These are phyloP conservation scores for Hypoxylon fuscum DNA, from an alignment of 495 filamentous ascomycete genomes.

Conservation along the genomic window DNA sequence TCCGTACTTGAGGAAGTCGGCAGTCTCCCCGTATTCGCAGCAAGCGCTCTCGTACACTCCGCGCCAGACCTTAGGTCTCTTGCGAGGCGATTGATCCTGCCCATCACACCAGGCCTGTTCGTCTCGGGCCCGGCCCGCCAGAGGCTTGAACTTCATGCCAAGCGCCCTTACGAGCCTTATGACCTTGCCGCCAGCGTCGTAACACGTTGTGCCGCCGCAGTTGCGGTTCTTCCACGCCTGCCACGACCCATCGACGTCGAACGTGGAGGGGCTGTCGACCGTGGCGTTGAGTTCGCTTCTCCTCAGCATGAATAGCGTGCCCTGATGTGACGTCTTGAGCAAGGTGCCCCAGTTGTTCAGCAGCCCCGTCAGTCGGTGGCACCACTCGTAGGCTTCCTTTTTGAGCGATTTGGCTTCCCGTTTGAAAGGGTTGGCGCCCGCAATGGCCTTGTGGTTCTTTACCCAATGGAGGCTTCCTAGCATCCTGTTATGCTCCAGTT, in stretches of 20 bases:
- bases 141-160: background rate
- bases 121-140: slow-evolving; percentile 9
- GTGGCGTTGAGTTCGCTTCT: slow-evolving; percentile 3
- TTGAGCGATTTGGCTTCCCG: background rate
- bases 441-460: too few species aligned
- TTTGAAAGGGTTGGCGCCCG: too few species aligned
- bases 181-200: background rate
- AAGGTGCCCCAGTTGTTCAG: slow-evolving; percentile 3
- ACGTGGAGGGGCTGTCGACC: background rate
- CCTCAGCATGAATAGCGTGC: slow-evolving; percentile 6
- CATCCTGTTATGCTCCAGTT: background rate
- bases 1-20: slow-evolving; percentile 3
- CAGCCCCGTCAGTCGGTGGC: background rate
- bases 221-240: slow-evolving; percentile 28
- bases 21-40: background rate
- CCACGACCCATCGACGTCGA: slow-evolving; percentile 19
- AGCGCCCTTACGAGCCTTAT: background rate
- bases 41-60: slow-evolving; percentile 28
- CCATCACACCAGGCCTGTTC: slow-evolving; percentile 1
- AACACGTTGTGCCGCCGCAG: slow-evolving; percentile 35
- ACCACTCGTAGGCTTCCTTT: background rate
- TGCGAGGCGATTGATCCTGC: background rate
- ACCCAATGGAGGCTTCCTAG: too few species aligned
- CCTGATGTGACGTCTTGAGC: slow-evolving; percentile 6
- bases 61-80: slow-evolving; percentile 2